These are phyloP conservation scores for Eucalyptus tenuipes DNA, from an alignment of 345 rosid genomes.

Conservation along the genomic window DNA sequence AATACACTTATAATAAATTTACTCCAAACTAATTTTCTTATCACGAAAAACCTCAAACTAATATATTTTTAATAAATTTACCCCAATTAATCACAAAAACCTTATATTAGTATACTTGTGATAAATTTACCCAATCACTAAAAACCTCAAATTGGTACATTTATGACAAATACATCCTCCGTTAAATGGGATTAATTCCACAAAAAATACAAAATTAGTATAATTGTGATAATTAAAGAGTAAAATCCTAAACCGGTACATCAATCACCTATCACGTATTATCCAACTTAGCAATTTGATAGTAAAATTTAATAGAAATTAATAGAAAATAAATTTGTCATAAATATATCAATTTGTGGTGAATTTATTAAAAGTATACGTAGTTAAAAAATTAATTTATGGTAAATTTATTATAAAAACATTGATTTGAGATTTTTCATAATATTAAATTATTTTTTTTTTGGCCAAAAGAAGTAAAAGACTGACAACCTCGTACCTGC, in stretches of 20 bases:
- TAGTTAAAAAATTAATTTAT: too few species aligned
- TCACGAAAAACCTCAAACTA: rapidly evolving
- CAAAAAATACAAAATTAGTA: too few species aligned
- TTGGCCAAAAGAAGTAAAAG: not conserved
- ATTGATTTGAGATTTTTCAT: too few species aligned
- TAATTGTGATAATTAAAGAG: rapidly evolving
- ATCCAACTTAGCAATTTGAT: rapidly evolving
- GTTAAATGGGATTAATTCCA: rapidly evolving
- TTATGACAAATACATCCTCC: rapidly evolving
- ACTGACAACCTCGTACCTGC: not conserved
- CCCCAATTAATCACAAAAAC: too few species aligned
- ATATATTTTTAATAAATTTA: too few species aligned
- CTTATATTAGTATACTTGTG: rapidly evolving
- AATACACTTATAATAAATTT: rapidly evolving
- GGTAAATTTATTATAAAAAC: too few species aligned
- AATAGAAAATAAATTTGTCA: rapidly evolving
- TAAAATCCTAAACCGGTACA: rapidly evolving
- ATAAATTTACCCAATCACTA: rapidly evolving
- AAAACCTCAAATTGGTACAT: rapidly evolving
- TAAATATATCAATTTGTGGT: too few species aligned
- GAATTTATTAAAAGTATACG: rapidly evolving
- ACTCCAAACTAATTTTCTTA: rapidly evolving
- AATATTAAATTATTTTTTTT: too few species aligned
- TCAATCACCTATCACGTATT: rapidly evolving
- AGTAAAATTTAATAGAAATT: rapidly evolving